These are phyloP conservation scores for Intubia oerlemansii DNA, from an alignment of 2,329 filamentous ascomycete genomes.

Conservation along the genomic window DNA sequence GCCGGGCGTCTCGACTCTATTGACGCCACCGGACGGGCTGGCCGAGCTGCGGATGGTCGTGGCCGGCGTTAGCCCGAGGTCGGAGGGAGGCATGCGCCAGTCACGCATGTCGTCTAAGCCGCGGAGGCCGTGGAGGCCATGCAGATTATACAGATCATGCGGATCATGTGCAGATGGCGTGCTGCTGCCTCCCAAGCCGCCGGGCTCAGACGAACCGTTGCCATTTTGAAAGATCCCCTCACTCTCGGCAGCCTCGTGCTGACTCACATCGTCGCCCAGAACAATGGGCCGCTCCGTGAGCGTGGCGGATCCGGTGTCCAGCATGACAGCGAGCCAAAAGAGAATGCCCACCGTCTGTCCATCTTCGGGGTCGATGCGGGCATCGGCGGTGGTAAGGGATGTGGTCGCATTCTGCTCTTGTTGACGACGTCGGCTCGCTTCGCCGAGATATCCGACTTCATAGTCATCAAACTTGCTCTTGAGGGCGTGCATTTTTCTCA, in stretches of 20 bases:
- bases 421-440: slow-evolving; percentile 4
- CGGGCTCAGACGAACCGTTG: not conserved
- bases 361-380: slow-evolving; percentile 7
- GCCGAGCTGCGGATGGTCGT: too few species aligned
- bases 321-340: slow-evolving; percentile 38
- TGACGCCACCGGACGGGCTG: too few species aligned
- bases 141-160: not conserved
- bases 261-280: slow-evolving; percentile 19
- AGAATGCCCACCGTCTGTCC: slow-evolving; percentile 26
- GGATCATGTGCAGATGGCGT: too few species aligned
- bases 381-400: too few species aligned
- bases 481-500: slow-evolving; percentile 17
- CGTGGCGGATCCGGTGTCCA: slow-evolving; percentile 32
- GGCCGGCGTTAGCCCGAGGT: too few species aligned
- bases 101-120: not conserved
- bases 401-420: too few species aligned
- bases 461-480: slow-evolving; percentile 14
- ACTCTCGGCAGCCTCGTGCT: slow-evolving; percentile 13
- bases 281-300: slow-evolving; percentile 21
- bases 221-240: slow-evolving; percentile 4
- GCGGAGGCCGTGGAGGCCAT: too few species aligned
- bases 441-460: slow-evolving; percentile 3
- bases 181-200: too few species aligned
- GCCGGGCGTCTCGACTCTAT: not conserved
- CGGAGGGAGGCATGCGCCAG: too few species aligned